These are phyloP conservation scores for Helminthosporium solani DNA, from an alignment of 2,329 filamentous ascomycete species.

Conservation along the genomic window DNA sequence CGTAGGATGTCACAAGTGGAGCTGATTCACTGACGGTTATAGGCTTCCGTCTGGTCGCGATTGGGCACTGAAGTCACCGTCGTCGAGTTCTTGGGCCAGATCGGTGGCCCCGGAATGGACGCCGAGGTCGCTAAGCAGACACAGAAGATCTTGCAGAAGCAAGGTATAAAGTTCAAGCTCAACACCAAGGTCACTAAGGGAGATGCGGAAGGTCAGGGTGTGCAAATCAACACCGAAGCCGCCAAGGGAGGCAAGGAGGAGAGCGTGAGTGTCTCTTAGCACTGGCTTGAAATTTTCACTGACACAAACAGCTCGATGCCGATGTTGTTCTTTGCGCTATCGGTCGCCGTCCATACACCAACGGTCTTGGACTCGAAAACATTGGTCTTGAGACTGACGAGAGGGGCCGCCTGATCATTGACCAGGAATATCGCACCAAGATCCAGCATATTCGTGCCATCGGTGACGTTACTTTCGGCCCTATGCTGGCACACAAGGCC, in stretches of 20 bases:
- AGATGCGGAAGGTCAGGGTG: slow-evolving; percentile 72
- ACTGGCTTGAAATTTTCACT: slow-evolving; percentile 8
- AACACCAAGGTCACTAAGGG: slow-evolving; percentile 92
- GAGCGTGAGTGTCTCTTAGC: slow-evolving; percentile 59
- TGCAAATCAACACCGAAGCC: slow-evolving; percentile 84
- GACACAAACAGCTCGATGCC: slow-evolving; percentile 69
- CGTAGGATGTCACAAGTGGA: neutral
- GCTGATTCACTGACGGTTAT: slow-evolving; percentile 21
- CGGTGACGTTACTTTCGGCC: slow-evolving; percentile 93
- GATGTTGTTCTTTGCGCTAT: slow-evolving; percentile 97
- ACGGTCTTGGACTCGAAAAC: slow-evolving; percentile 89
- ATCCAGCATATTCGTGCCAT: slow-evolving; percentile 95
- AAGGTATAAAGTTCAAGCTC: slow-evolving; percentile 97
- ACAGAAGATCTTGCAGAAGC: slow-evolving; percentile 92
- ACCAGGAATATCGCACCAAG: slow-evolving; percentile 98
- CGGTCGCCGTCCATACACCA: slow-evolving; percentile 91
- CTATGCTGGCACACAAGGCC: slow-evolving; percentile 99
- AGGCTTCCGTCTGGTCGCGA: slow-evolving; percentile 91
- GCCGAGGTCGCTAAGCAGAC: slow-evolving; percentile 84
- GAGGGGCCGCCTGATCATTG: slow-evolving; percentile 90
- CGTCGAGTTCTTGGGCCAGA: slow-evolving; percentile 93
- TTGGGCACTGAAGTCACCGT: slow-evolving; percentile 94
- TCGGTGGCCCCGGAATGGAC: slow-evolving; percentile 98
- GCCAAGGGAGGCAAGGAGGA: slow-evolving; percentile 96
- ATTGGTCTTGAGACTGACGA: slow-evolving; percentile 90